A percentile compares a stretch with the other conserved stretches of the same genome.
phyloP scores from a whole-genome alignment of 2,329 filamentous ascomycete genomes.

The Colletotrichum sp. region DNA sequence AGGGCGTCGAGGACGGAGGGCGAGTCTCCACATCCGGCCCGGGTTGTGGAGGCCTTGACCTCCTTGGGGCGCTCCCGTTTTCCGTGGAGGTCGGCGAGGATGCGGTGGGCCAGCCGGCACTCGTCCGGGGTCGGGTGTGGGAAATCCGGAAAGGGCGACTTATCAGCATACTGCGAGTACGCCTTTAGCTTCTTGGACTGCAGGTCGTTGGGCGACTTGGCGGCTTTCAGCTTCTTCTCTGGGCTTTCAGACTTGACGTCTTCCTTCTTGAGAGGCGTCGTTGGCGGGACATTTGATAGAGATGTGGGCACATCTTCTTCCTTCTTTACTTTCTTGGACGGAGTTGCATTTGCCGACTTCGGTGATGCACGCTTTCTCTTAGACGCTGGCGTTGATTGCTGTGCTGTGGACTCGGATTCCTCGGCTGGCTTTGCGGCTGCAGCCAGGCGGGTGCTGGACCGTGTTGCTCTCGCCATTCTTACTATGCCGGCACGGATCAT shows the following conservation, averaged over 20 bases:
- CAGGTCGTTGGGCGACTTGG: conserved; percentile 28
- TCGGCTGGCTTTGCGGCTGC: background rate
- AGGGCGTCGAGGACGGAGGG: conserved; percentile 57
- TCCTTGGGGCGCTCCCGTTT: conserved; percentile 63
- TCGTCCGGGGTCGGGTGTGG: conserved; percentile 68
- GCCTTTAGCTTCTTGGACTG: conserved; percentile 48
- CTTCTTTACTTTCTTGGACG: conserved; percentile 20
- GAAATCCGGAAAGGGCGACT: conserved; percentile 72
- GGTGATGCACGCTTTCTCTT: conserved; percentile 14
- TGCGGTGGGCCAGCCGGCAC: conserved; percentile 69
- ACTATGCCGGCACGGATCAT: background rate
- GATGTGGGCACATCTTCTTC: conserved; percentile 10
- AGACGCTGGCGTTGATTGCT: background rate
- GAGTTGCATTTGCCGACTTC: background rate
- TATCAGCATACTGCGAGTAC: conserved; percentile 41
- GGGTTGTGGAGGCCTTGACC: conserved; percentile 65
- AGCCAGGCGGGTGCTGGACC: conserved; percentile 18
- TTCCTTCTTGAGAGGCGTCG: conserved; percentile 12
- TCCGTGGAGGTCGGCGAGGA: conserved; percentile 71
- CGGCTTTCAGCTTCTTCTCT: background rate
- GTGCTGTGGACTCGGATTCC: background rate
- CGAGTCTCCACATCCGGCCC: conserved; percentile 65
- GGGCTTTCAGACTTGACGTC: conserved; percentile 6
- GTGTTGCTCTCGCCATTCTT: conserved; percentile 18
- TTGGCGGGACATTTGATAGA: background rate